Conservation (phyloP, 2,329 filamentous ascomycete genomes). For the Helotiales sp. region DNA sequence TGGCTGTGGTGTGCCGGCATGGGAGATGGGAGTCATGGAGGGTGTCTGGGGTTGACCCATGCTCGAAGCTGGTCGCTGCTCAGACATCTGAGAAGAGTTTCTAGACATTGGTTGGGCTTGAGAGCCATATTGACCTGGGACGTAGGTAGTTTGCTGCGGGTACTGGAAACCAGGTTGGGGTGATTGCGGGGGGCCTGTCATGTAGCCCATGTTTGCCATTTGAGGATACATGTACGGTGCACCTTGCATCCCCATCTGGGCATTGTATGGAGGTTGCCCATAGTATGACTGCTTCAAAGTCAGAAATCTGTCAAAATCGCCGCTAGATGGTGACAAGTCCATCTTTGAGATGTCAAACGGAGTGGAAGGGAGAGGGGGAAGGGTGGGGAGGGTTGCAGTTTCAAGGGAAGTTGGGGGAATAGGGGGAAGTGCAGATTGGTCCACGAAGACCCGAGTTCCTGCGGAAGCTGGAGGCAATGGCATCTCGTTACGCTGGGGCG, state of each 20-base stretch:
- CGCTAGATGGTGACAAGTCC: conserved; percentile 68
- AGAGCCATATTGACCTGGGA: conserved; percentile 39
- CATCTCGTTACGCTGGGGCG: conserved; percentile 15
- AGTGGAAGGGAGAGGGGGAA: conserved; percentile 32
- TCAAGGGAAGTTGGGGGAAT: conserved; percentile 26
- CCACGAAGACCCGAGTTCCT: conserved; percentile 11
- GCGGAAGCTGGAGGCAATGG: conserved; percentile 15
- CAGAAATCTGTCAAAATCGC: conserved; percentile 63
- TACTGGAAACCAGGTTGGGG: conserved; percentile 46
- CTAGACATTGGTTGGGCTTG: conserved; percentile 74
- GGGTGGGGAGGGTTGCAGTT: conserved; percentile 7
- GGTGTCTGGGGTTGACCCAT: conserved; percentile 37
- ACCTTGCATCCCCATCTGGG: conserved; percentile 41
- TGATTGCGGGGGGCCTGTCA: conserved; percentile 45
- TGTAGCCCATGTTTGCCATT: conserved; percentile 52
- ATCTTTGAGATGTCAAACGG: conserved; percentile 36
- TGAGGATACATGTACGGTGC: conserved; percentile 43
- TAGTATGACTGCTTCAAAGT: conserved; percentile 63
- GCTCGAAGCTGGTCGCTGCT: conserved; percentile 50
- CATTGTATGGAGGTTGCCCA: conserved; percentile 51
- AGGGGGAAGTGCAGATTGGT: conserved; percentile 22
- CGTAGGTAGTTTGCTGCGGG: conserved; percentile 37
- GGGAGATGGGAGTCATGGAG: conserved; percentile 35
- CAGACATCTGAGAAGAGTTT: conserved; percentile 77
- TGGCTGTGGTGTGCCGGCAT: conserved; percentile 59